phyloP scores from a whole-genome alignment of 371 early-diverging fungal species.

The Cokeromyces recurvatus region DNA sequence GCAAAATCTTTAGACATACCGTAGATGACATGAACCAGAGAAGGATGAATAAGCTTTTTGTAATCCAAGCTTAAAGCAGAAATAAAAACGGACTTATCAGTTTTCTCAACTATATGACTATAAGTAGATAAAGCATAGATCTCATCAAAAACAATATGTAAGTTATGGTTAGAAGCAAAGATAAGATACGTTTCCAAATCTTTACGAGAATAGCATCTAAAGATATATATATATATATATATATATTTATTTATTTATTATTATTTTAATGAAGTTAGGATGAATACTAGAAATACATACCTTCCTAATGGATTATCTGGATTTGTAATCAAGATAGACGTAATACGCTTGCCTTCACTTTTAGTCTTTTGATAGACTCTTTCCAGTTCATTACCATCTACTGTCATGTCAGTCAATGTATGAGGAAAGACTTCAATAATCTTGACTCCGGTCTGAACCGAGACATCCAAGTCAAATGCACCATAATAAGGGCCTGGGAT shows the following conservation, averaged over 20 bases:
- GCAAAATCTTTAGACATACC: constrained; percentile 79
- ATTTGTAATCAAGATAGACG: constrained; percentile 59
- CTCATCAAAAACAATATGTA: constrained; percentile 78
- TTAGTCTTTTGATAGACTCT: constrained; percentile 28
- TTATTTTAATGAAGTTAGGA: no score
- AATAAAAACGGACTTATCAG: constrained; percentile 4
- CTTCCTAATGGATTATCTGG: constrained; percentile 66
- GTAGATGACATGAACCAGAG: constrained; percentile 65
- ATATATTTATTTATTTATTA: not conserved
- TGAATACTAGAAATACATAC: no score
- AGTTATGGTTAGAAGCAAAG: constrained; percentile 57
- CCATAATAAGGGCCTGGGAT: constrained; percentile 74
- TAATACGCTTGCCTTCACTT: constrained; percentile 34
- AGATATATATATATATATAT: constrained; percentile 1
- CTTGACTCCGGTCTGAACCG: constrained; percentile 44
- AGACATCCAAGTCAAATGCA: constrained; percentile 63
- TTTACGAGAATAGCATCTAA: constrained; percentile 45
- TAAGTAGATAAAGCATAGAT: constrained; percentile 77
- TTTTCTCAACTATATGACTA: constrained; percentile 19
- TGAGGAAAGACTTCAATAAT: constrained; percentile 42
- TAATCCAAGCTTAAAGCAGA: constrained; percentile 48
- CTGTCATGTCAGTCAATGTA: constrained; percentile 14
- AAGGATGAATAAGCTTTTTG: constrained; percentile 56
- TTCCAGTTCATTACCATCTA: constrained; percentile 38
- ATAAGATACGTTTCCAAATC: constrained; percentile 49